These are phyloP conservation scores for Phytophthora sojae DNA, from an alignment of 352 stramenopile genomes.

Conservation along the genomic window DNA sequence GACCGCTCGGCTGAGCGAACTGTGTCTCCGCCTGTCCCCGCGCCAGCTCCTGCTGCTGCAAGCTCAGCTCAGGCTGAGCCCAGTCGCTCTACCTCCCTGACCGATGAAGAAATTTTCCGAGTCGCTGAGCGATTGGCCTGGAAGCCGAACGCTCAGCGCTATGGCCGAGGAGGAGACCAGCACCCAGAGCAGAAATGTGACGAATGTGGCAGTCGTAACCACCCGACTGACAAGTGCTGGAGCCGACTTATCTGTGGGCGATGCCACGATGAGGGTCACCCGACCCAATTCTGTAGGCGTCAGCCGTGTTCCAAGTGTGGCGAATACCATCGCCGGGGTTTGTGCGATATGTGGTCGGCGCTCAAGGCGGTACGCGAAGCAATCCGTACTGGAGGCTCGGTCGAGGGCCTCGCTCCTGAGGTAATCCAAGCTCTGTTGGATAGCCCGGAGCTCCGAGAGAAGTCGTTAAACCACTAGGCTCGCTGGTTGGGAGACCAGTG, in stretches of 20 bases:
- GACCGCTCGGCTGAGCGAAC: neutral
- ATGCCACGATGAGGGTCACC: constrained; percentile 9
- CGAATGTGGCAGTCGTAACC: neutral
- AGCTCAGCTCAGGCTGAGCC: neutral
- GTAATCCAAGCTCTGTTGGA: neutral
- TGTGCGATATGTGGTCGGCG: constrained; percentile 5
- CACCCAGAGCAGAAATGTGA: neutral
- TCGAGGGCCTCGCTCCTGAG: neutral
- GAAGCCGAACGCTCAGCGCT: neutral
- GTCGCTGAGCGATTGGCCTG: neutral
- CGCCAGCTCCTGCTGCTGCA: neutral
- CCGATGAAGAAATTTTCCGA: neutral
- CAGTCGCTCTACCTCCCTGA: neutral
- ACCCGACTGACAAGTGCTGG: neutral
- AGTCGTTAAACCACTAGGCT: constrained; percentile 25
- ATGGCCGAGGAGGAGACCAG: neutral
- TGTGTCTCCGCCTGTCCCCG: neutral
- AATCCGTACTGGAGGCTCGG: neutral
- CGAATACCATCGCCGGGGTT: neutral
- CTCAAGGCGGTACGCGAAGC: constrained; percentile 1
- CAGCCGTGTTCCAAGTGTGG: constrained; percentile 9
- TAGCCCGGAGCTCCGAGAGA: neutral
- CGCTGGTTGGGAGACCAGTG: constrained; percentile 11
- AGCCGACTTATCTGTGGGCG: constrained; percentile 1
- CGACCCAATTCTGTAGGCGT: constrained; percentile 5